Base-by-base conservation (phyloP, 2,329 filamentous ascomycete genomes). In the Pseudogymnoascus sp. region DNA sequence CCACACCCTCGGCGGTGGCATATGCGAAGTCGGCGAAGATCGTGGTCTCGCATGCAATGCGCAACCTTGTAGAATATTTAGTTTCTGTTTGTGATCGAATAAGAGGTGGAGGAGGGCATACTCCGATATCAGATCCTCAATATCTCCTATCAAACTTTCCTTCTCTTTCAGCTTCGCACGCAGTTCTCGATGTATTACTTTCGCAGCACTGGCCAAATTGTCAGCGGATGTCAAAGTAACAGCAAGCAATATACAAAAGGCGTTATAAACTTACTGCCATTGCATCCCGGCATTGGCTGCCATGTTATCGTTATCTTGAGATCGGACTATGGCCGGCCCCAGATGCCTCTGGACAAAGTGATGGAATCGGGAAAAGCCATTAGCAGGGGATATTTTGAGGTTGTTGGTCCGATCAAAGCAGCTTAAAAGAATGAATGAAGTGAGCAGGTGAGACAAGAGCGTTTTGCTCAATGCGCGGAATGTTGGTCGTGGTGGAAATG, bases 21-120 rank as follows among this genome's bases (percentile, higher is more conserved):
- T 81, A 83, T 64, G 82, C 77, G 68, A 89, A 84, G 72, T 95
- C 85, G 70, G 81, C 75, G 69, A 90, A 88, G 62, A 92, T 84
- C 60, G 84, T 82, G 64, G 81, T 79, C 70, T 92, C 84, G 70
- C 86, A 92, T 61, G 82, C 80, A 57, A 84, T 75, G 21, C 70
- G 70, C 52, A 71, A 62, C 60, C 70, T 72, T 48, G 37, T 23
- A 19, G 12, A 39, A 15, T 21, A 52, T 55, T 30, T 45, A 61
- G 48, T 26, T 23, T 33, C 55, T 10, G 15, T 12, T n/a, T 34
- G 23, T 13, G 37, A n/a, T 13, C 39, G 10, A 10, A 37, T 59
- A 21, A 39, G 28, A 10, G 7, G n/a, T n/a, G n/a, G n/a, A n/a
- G n/a, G 15, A 13, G 41, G 19, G 48, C 68, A 45, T 64, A 71